Evolutionary conservation across 257 asterid genomes (phyloP).

Genomic region (Capsicum rhomboideum): DNA sequence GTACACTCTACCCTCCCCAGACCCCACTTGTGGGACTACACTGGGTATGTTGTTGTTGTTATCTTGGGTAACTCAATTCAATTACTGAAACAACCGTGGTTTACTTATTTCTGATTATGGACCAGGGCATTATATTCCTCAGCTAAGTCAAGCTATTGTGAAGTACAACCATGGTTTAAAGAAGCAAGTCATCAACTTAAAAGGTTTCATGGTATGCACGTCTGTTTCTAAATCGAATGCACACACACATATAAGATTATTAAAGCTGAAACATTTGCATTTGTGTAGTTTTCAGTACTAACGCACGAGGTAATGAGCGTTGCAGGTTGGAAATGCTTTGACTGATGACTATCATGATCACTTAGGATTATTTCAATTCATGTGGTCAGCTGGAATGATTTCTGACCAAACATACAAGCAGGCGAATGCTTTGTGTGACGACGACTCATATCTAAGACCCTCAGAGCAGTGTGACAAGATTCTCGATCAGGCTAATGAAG

Average conservation of each 20-base stretch:
- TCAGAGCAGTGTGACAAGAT: constrained; percentile 43
- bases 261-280: background rate
- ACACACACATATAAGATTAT: background rate
- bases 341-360: constrained; percentile 82
- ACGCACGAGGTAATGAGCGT: background rate
- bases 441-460: constrained; percentile 38
- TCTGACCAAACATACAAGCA: constrained; percentile 88
- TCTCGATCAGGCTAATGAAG: constrained; percentile 50
- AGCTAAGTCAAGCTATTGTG: constrained; percentile 83
- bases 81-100: background rate
- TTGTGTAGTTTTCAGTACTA: background rate
- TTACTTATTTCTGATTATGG: background rate
- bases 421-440: constrained; percentile 51
- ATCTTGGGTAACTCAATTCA: background rate
- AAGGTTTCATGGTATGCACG: constrained; percentile 81
- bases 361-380: constrained; percentile 67
- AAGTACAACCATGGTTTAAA: constrained; percentile 44
- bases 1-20: too few relatives aligned
- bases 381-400: constrained; percentile 91
- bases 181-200: constrained; percentile 51
- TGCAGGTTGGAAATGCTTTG: constrained; percentile 93
- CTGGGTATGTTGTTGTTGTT: background rate
- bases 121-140: constrained; percentile 96
- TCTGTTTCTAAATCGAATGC: background rate
- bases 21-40: too few relatives aligned